phyloP scores from a whole-genome alignment of 108 stramenopile species.

The Craspedostauros australis region DNA sequence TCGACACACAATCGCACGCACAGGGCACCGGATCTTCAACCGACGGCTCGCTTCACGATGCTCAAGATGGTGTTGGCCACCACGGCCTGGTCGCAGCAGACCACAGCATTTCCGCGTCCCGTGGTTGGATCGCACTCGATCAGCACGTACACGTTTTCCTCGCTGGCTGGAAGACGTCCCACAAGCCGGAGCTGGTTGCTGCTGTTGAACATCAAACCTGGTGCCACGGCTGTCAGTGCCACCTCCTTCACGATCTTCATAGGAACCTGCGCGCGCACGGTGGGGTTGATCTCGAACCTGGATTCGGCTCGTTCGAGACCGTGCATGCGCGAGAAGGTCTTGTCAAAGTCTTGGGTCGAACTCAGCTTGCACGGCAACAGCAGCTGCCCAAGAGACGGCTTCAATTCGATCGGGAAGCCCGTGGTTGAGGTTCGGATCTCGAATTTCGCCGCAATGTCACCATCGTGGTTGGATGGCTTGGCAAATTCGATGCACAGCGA shows the following conservation, averaged over 20 bases:
- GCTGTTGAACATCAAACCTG: slow-evolving; percentile 8
- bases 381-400: slow-evolving; percentile 65
- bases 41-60: slow-evolving; percentile 46
- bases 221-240: slow-evolving; percentile 12
- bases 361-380: slow-evolving; percentile 20
- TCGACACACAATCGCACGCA: too few species aligned
- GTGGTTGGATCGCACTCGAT: slow-evolving; percentile 37
- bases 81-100: slow-evolving; percentile 75
- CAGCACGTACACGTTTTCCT: slow-evolving; percentile 42
- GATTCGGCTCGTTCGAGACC: slow-evolving; percentile 62
- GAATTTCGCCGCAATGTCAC: slow-evolving; percentile 52
- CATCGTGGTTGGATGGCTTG: slow-evolving; percentile 64
- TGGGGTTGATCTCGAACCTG: slow-evolving; percentile 15
- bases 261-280: too few species aligned
- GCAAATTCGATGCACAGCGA: slow-evolving; percentile 58
- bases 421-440: slow-evolving; percentile 58
- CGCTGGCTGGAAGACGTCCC: slow-evolving; percentile 56
- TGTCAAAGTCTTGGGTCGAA: slow-evolving; percentile 48
- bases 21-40: too few species aligned
- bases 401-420: slow-evolving; percentile 64
- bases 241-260: slow-evolving; percentile 5
- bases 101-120: slow-evolving; percentile 43
- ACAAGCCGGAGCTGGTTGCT: slow-evolving; percentile 43
- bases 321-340: slow-evolving; percentile 37
- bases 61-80: slow-evolving; percentile 57